Percentiles rank a stretch among this genome's conserved stretches.
These are phyloP conservation scores for Ustanciosporium gigantosporum DNA, from an alignment of 1,284 basidiomycete species.

Conservation along the genomic window DNA sequence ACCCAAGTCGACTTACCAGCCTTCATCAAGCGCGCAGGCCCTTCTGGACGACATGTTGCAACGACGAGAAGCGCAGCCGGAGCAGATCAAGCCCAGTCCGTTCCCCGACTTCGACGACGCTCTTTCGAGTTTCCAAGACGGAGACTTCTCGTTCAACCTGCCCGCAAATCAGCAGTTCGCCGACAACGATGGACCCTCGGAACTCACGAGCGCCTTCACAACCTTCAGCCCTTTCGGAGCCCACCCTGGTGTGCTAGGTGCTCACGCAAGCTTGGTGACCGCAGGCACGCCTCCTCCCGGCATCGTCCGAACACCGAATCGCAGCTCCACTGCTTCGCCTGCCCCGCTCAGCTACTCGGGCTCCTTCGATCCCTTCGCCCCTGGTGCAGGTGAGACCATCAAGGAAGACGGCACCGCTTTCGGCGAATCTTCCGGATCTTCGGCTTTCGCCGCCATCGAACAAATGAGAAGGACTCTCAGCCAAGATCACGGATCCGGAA, in stretches of 20 bases:
- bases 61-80: conserved; percentile 73
- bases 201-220: conserved; percentile 29
- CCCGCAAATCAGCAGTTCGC: conserved; percentile 22
- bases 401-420: conserved; percentile 29
- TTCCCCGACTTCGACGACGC: conserved; percentile 58
- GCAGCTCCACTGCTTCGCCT: conserved; percentile 35
- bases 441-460: conserved; percentile 42
- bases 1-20: conserved; percentile 71
- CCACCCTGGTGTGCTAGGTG: conserved; percentile 24
- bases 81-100: conserved; percentile 63
- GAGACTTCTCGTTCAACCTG: conserved; percentile 57
- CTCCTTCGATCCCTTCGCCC: conserved; percentile 58
- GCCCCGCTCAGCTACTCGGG: conserved; percentile 51
- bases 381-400: conserved; percentile 39
- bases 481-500: conserved; percentile 18
- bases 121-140: conserved; percentile 48
- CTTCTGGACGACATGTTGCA: conserved; percentile 80
- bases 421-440: conserved; percentile 14
- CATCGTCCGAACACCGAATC: conserved; percentile 22
- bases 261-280: conserved; percentile 15
- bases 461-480: conserved; percentile 43
- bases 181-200: conserved; percentile 22
- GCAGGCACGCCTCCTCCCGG: conserved; percentile 28
- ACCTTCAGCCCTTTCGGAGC: conserved; percentile 35
- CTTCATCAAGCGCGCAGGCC: conserved; percentile 79